Base-by-base conservation (phyloP, 78 protist species). In the Cavenderia fasciculata region DNA sequence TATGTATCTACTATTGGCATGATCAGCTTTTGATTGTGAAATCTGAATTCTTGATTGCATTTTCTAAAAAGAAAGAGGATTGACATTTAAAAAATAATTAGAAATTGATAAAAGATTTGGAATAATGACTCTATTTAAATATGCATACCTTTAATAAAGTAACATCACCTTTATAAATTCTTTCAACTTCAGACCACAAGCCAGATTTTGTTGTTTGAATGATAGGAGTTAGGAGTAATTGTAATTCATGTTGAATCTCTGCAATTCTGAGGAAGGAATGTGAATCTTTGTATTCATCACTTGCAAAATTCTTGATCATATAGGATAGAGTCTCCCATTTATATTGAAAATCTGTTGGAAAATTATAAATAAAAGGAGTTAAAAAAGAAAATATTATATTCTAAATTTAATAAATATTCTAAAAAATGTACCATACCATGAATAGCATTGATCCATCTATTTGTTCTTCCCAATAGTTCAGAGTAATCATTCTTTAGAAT, bases 241-340 rank as follows among this genome's bases (percentile, higher is more conserved):
- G 74, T 16, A 75, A 49, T 12, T 57, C 44, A 36, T 51, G 33
- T 38, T 59, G n/a, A 41, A 63, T 56, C 46, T 75, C 63, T 0
- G 86, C 68, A 44, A 75, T 44, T 31, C 68, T 36, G 18, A 29
- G 11, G 8, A 46, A 44, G 10, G 44, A 18, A 2, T 10, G 10
- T 25, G 46, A 29, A 46, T 75, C 73, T 19, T 34, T 19, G 43
- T 52, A 75, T 25, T 41, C 74, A 31, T 43, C 86, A 59, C 14
- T n/a, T 21, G 65, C 71, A 38, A 75, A 75, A 5, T 14, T 31
- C n/a, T 43, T 36, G 19, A 75, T 75, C 2, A 69, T 51, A 61
- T 61, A 59, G 8, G 86, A 36, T 44, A 75, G 33, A 2, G 65
- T 34, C 6, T 75, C 86, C 86, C 86, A 75, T 75, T 75, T 75